Conservation (phyloP, 176 grass and related monocot genomes). For the Aechmea fasciata region DNA sequence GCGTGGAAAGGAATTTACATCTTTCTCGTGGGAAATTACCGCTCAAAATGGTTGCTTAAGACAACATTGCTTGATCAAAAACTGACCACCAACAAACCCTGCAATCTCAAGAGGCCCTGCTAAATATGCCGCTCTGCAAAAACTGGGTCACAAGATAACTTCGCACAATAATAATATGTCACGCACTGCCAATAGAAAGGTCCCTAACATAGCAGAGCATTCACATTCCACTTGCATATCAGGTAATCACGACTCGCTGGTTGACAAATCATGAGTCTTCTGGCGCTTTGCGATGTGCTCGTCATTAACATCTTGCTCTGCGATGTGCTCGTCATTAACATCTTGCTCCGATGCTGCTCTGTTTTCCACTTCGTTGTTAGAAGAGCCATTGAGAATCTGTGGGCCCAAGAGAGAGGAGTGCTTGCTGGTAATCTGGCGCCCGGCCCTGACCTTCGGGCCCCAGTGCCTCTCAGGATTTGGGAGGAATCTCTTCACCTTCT, state of each 20-base stretch:
- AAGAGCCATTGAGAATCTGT: slow-evolving; percentile 27
- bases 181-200: too few species aligned
- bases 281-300: slow-evolving; percentile 49
- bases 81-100: too few species aligned
- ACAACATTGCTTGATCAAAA: too few species aligned
- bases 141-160: too few species aligned
- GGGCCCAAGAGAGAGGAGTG: slow-evolving; percentile 65
- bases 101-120: too few species aligned
- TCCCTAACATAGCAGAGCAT: too few species aligned
- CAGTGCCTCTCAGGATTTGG: slow-evolving; percentile 87
- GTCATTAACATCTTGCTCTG: slow-evolving; percentile 28
- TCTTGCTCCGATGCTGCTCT: slow-evolving; percentile 11
- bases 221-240: too few species aligned
- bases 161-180: too few species aligned
- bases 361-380: slow-evolving; percentile 28
- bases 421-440: slow-evolving; percentile 81
- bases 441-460: slow-evolving; percentile 85
- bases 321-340: slow-evolving; percentile 24
- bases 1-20: too few species aligned
- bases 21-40: too few species aligned
- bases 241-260: slow-evolving; percentile 32
- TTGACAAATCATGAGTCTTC: slow-evolving; percentile 28
- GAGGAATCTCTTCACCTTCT: slow-evolving; percentile 80
- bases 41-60: too few species aligned
- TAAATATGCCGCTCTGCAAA: too few species aligned